phyloP scores from a whole-genome alignment of 2,329 filamentous ascomycete species.

The Plectosphaerella plurivora region DNA sequence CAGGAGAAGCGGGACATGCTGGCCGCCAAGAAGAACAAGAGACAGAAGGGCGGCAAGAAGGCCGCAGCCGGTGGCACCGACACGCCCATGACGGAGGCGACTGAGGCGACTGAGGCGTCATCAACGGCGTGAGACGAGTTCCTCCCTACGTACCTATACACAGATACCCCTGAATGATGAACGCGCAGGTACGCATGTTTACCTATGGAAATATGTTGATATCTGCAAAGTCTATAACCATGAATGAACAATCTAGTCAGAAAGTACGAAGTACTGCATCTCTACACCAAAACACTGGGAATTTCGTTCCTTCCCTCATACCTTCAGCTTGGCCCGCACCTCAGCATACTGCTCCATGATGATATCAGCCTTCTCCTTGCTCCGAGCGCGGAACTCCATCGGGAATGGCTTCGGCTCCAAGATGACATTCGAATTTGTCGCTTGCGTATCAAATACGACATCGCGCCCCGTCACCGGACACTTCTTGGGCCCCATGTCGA shows the following conservation, averaged over 20 bases:
- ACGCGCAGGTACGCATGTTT: too few relatives aligned
- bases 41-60: conserved; percentile 20
- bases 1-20: conserved; percentile 52
- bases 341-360: conserved; percentile 32
- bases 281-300: background rate
- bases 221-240: background rate
- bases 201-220: too few relatives aligned
- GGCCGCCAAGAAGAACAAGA: conserved; percentile 36
- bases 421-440: conserved; percentile 48
- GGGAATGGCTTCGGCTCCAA: conserved; percentile 44
- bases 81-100: background rate
- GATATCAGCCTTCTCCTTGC: conserved; percentile 27
- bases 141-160: background rate
- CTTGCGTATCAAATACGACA: conserved; percentile 42
- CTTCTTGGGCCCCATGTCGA: conserved; percentile 33
- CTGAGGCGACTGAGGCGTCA: background rate
- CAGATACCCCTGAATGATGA: too few relatives aligned
- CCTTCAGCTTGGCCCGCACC: conserved; percentile 23
- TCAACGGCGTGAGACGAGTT: background rate
- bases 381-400: conserved; percentile 38
- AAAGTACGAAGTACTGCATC: background rate
- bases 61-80: background rate
- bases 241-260: background rate
- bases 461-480: conserved; percentile 36
- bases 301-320: conserved; percentile 10